Evolutionary conservation across 495 filamentous ascomycete species (phyloP).

Genomic region (Recurvomyces mirabilis): DNA sequence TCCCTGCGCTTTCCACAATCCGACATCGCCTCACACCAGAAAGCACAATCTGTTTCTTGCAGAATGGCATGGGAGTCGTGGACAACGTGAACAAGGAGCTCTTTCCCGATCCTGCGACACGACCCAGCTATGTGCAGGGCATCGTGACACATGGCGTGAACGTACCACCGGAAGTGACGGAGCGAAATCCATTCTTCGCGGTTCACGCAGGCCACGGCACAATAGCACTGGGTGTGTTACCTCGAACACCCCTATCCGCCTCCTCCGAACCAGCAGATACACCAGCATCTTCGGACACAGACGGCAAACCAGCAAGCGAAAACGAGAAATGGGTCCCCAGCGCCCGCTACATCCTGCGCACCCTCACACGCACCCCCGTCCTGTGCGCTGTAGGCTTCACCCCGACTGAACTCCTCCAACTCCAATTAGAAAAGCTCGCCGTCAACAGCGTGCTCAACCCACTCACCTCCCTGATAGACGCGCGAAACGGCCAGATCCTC

Average conservation of each 20-base stretch:
- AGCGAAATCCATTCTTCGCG: slow-evolving; percentile 43
- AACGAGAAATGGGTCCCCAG: slow-evolving; percentile 20
- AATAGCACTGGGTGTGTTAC: slow-evolving; percentile 47
- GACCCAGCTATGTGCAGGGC: slow-evolving; percentile 68
- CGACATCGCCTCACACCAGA: slow-evolving; percentile 53
- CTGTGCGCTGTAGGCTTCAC: slow-evolving; percentile 37
- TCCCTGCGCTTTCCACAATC: slow-evolving; percentile 46
- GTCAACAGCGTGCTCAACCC: slow-evolving; percentile 75
- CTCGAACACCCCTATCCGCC: slow-evolving; percentile 15
- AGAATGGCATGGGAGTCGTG: slow-evolving; percentile 71
- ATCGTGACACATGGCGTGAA: slow-evolving; percentile 57
- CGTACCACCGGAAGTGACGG: slow-evolving; percentile 20
- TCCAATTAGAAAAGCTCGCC: slow-evolving; percentile 70
- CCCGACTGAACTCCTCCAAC: slow-evolving; percentile 40
- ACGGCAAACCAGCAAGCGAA: slow-evolving; percentile 12
- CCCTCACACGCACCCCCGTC: slow-evolving; percentile 25
- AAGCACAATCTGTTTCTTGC: slow-evolving; percentile 69
- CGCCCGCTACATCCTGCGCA: slow-evolving; percentile 30
- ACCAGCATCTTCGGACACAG: too few species aligned
- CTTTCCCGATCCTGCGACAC: slow-evolving; percentile 50
- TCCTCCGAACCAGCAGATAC: too few species aligned
- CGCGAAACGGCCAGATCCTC: slow-evolving; percentile 63
- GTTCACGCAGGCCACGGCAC: slow-evolving; percentile 53
- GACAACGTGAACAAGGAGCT: slow-evolving; percentile 58
- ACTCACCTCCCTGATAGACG: slow-evolving; percentile 59